Base-by-base conservation (phyloP, 306 rosid genomes). In the Vigna angularis region DNA sequence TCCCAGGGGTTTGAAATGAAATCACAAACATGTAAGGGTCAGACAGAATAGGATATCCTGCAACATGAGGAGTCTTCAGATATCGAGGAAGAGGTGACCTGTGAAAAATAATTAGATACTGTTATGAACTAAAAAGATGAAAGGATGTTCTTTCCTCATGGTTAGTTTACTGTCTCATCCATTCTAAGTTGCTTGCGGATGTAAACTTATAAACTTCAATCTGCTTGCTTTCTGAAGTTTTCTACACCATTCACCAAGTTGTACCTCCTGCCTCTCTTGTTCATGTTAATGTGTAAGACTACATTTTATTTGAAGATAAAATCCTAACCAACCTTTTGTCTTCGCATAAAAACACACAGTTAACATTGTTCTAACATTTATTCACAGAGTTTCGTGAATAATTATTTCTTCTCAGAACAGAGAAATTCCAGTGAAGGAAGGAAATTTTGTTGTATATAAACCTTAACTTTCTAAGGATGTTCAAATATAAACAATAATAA, bases 51-150 rank as follows among this genome's bases (percentile, higher is more conserved):
- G 97, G 98, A 84, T 95, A 95, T 63, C 97, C 98, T 52, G 85
- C 73, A 53, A 87, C 89, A 81, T 89, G 91, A 72, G 82, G 88
- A 45, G 85, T 88, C 77, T 87, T 58, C 76, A 82, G 73, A 55
- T 70, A 85, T 38, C n/a, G 72, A 66, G 89, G 93, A 71, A 92
- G 90, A 67, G 98, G 98, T 14, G 94, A 85, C 84, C 98, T 95
- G 91, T 57, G 58, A 68, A 47, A 64, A 52, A 83, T 48, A 55
- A 74, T 44, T 45, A 61, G 62, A 50, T 9, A 72, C 44, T 45
- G 28, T 34, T 65, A 81, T 16, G 7, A 42, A 72, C 66, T 40
- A 79, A 48, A 26, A 75, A 79, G 52, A 18, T 44, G 22, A 13
- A 78, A 57, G 51, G 82, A 50, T 38, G 7, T 20, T 63, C 18